Conservation (phyloP, 805 yeast genomes). For the Lipomyces orientalis region DNA sequence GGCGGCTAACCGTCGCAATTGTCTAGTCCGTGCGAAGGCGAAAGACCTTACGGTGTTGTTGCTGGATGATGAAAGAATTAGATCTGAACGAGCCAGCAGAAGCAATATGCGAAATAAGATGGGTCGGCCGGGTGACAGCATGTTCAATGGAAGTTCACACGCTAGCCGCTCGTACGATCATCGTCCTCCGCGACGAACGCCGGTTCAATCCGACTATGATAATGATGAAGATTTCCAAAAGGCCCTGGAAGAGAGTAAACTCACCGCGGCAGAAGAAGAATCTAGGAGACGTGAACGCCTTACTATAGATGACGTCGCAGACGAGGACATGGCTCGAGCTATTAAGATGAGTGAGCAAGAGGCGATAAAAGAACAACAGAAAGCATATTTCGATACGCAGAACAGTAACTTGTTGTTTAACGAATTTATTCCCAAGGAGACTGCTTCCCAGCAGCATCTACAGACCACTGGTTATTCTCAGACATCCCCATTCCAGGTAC, state of each 20-base stretch:
- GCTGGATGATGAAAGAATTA: constrained; percentile 79
- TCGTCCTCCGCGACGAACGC: constrained; percentile 5
- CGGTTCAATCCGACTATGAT: constrained; percentile 32
- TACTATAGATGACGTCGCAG: constrained; percentile 50
- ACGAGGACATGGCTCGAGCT: constrained; percentile 72
- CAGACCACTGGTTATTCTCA: constrained; percentile 6
- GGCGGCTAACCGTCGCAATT: background rate
- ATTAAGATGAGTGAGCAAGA: constrained; percentile 74
- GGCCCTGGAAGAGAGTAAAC: constrained; percentile 79
- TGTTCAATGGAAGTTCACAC: constrained; percentile 2
- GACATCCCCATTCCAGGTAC: background rate
- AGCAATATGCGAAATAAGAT: constrained; percentile 36
- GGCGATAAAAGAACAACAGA: constrained; percentile 48
- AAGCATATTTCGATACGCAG: constrained; percentile 11
- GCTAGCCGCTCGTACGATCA: constrained; percentile 15
- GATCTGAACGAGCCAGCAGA: constrained; percentile 64
- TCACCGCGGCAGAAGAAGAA: constrained; percentile 82
- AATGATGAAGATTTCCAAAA: constrained; percentile 69
- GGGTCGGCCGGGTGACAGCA: constrained; percentile 10
- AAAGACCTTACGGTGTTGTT: constrained; percentile 79
- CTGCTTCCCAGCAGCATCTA: background rate
- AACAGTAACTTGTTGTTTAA: constrained; percentile 23
- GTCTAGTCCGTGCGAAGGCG: constrained; percentile 74
- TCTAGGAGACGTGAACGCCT: constrained; percentile 52
- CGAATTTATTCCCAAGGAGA: background rate